A percentile compares a stretch with the other conserved stretches of the same genome.
phyloP scores from a whole-genome alignment of 495 filamentous ascomycete species.

The Penicillium roqueforti region DNA sequence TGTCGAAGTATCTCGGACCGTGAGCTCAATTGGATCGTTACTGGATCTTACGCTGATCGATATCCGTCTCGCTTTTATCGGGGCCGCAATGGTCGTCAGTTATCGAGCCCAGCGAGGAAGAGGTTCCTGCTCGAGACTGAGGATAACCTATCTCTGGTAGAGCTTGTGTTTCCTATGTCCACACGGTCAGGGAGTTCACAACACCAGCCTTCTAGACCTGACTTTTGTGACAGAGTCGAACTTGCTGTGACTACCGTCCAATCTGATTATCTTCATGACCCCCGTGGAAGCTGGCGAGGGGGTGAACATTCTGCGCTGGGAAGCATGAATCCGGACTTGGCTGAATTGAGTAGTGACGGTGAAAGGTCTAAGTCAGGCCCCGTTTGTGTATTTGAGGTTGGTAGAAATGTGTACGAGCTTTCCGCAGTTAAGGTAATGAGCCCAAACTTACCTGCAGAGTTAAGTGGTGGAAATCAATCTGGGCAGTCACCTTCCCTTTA shows the following conservation, averaged over 20 bases:
- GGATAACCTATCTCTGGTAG: background rate
- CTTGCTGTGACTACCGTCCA: background rate
- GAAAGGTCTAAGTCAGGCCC: background rate
- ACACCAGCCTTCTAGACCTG: too few relatives aligned
- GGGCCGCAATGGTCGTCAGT: background rate
- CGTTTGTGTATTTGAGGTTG: background rate
- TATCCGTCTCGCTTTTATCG: background rate
- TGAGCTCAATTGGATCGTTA: background rate
- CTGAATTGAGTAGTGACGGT: background rate
- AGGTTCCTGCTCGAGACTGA: background rate
- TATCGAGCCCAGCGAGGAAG: background rate
- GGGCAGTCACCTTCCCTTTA: background rate
- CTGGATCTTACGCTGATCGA: background rate
- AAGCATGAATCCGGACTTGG: background rate
- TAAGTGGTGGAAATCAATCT: background rate
- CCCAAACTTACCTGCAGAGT: background rate
- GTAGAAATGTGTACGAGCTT: background rate
- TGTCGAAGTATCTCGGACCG: background rate
- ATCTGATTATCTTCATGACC: background rate
- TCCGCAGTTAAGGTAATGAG: background rate
- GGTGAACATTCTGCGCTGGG: background rate
- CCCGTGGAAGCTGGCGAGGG: background rate
- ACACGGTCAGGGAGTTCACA: too few relatives aligned
- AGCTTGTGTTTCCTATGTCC: background rate
- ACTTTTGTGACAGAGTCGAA: background rate